A percentile compares a stretch with the other conserved stretches of the same genome.
These are phyloP conservation scores for Rhizophora apiculata DNA, from an alignment of 345 rosid species.

Conservation along the genomic window DNA sequence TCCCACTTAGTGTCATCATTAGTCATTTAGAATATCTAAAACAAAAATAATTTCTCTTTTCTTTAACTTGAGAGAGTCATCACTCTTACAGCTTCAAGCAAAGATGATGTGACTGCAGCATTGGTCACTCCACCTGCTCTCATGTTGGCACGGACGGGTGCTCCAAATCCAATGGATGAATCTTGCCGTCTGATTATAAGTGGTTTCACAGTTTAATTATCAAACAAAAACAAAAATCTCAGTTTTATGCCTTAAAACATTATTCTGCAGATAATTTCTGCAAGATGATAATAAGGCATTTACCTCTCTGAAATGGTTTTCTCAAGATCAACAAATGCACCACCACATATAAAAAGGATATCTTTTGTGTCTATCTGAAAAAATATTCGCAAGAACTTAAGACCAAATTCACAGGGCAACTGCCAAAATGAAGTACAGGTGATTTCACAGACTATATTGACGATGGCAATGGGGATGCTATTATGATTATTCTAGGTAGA, in stretches of 20 bases:
- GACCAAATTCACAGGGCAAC: neutral
- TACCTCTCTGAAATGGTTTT: conserved; percentile 95
- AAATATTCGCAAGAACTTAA: conserved; percentile 2
- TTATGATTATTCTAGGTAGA: neutral
- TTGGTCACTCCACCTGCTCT: conserved; percentile 61
- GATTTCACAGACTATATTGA: neutral
- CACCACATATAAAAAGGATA: conserved; percentile 94
- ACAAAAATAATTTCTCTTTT: neutral
- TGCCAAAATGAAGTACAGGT: neutral
- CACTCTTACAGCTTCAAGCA: conserved; percentile 76
- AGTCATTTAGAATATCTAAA: neutral
- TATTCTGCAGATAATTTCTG: neutral
- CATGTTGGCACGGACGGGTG: conserved; percentile 96
- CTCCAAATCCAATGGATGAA: conserved; percentile 97
- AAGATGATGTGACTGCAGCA: conserved; percentile 76
- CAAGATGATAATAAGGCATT: neutral
- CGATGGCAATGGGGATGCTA: neutral
- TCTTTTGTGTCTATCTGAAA: conserved; percentile 88
- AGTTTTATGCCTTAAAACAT: conserved; percentile 9
- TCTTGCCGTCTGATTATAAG: conserved; percentile 63
- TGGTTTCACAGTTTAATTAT: conserved; percentile 4
- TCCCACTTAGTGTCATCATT: neutral
- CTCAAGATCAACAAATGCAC: conserved; percentile 91
- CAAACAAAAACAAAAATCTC: neutral
- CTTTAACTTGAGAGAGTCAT: neutral